Evolutionary conservation across 495 filamentous ascomycete genomes (phyloP).

Genomic region (Aspergillus hancockii): DNA sequence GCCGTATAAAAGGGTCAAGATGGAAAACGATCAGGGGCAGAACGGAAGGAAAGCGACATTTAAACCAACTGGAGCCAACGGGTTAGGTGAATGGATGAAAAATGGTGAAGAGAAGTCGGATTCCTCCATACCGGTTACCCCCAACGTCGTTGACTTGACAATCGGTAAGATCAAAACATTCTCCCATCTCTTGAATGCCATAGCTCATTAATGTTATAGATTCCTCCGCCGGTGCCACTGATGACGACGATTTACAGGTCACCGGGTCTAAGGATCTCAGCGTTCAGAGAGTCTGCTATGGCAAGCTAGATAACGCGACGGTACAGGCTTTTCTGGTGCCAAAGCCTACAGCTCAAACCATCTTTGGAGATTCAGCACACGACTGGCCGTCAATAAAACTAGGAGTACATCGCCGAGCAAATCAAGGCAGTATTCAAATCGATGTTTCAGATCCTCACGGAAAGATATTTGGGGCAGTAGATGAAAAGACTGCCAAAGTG

Average conservation of each 20-base stretch:
- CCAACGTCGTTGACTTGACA: constrained; percentile 66
- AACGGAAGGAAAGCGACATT: constrained; percentile 46
- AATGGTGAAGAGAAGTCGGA: constrained; percentile 44
- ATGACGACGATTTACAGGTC: constrained; percentile 47
- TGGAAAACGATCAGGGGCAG: constrained; percentile 34
- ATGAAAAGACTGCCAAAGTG: constrained; percentile 64
- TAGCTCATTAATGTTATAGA: constrained; percentile 21
- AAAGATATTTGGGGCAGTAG: constrained; percentile 72
- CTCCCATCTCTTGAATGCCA: not conserved
- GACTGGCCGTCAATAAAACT: constrained; percentile 77
- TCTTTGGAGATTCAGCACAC: constrained; percentile 33
- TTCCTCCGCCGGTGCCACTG: constrained; percentile 21
- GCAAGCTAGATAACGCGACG: constrained; percentile 68
- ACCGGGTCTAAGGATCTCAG: constrained; percentile 46
- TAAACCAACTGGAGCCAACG: constrained; percentile 46
- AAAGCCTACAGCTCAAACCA: constrained; percentile 56
- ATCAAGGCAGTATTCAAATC: constrained; percentile 59
- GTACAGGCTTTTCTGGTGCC: constrained; percentile 71
- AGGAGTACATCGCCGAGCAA: constrained; percentile 55
- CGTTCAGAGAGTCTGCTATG: constrained; percentile 77
- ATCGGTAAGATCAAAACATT: constrained; percentile 38
- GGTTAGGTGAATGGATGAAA: constrained; percentile 66
- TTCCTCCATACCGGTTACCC: constrained; percentile 18
- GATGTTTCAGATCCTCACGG: constrained; percentile 69
- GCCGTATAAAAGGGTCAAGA: constrained; percentile 68